Conservation (phyloP, 768 basidiomycete species). For the Tulasnella sp. region DNA sequence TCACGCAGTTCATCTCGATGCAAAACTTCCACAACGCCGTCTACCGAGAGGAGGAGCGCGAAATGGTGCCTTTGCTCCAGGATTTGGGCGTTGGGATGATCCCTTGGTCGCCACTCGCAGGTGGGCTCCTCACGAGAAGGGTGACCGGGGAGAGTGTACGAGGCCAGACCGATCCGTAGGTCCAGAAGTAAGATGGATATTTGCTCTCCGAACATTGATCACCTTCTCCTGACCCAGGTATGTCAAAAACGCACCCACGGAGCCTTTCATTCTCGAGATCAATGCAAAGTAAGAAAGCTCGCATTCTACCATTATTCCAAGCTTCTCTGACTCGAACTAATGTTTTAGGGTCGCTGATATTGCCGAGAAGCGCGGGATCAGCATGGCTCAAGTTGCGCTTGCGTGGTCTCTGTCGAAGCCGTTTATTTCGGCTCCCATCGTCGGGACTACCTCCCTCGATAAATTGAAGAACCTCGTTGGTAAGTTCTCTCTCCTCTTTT, state of each 20-base stretch:
- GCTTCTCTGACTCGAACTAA: background rate
- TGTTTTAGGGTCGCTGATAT: slow-evolving; percentile 32
- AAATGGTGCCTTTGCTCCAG: slow-evolving; percentile 29
- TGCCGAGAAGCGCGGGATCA: slow-evolving; percentile 33
- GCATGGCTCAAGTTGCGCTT: slow-evolving; percentile 37
- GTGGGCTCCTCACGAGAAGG: slow-evolving; percentile 25
- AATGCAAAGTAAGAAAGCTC: background rate
- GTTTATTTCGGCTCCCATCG: slow-evolving; percentile 21
- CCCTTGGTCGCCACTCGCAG: slow-evolving; percentile 31
- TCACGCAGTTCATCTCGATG: slow-evolving; percentile 24
- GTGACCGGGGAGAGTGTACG: background rate
- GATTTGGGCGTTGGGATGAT: slow-evolving; percentile 28
- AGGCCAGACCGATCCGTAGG: background rate
- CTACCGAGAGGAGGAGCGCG: slow-evolving; percentile 31
- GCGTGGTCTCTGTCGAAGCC: slow-evolving; percentile 30
- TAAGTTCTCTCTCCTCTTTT: slow-evolving; percentile 29
- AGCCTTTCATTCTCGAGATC: background rate
- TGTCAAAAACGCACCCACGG: background rate
- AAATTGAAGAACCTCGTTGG: slow-evolving; percentile 46
- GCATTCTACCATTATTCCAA: background rate
- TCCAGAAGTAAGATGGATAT: background rate
- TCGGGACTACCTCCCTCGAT: slow-evolving; percentile 19
- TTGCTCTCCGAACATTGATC: background rate
- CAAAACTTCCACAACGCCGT: slow-evolving; percentile 24
- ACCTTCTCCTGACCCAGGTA: background rate